Conservation (phyloP, 495 filamentous ascomycete genomes). For the Hypomontagnella monticulosa region DNA sequence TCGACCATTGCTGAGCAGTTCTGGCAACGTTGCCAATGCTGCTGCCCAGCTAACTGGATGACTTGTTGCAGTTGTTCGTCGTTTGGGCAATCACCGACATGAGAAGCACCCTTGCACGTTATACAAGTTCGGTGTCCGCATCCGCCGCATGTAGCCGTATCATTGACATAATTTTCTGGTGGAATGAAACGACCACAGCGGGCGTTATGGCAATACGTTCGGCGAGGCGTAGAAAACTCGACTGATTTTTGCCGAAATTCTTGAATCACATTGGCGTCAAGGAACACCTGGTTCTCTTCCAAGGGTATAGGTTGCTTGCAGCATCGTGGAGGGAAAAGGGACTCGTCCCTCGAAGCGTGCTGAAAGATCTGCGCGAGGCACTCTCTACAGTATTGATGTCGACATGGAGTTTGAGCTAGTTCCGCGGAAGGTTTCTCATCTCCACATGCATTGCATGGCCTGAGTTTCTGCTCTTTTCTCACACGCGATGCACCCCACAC, state of each 20-base stretch:
- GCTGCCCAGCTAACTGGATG: constrained; percentile 69
- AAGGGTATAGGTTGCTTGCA: constrained; percentile 55
- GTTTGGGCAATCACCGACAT: constrained; percentile 69
- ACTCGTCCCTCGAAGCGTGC: constrained; percentile 55
- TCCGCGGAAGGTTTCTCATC: constrained; percentile 20
- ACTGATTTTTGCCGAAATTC: constrained; percentile 52
- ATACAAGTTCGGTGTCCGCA: constrained; percentile 56
- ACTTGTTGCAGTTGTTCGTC: constrained; percentile 72
- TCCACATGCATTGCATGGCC: constrained; percentile 30
- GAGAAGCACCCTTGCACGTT: constrained; percentile 56
- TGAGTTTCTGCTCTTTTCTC: neutral
- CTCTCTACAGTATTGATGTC: constrained; percentile 58
- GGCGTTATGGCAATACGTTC: constrained; percentile 59
- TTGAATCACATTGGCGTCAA: constrained; percentile 42
- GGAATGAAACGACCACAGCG: constrained; percentile 59
- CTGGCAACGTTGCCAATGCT: constrained; percentile 78
- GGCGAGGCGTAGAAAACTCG: constrained; percentile 57
- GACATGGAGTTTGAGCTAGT: constrained; percentile 44
- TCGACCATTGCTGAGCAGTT: constrained; percentile 77
- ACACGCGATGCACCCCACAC: constrained; percentile 33
- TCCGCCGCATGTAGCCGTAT: constrained; percentile 52
- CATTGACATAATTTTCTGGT: constrained; percentile 39
- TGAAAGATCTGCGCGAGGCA: constrained; percentile 57
- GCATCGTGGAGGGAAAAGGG: constrained; percentile 64
- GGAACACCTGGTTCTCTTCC: constrained; percentile 40